Evolutionary conservation across 2,329 filamentous ascomycete species (phyloP).

Genomic region (Colletotrichum euphorbiae): DNA sequence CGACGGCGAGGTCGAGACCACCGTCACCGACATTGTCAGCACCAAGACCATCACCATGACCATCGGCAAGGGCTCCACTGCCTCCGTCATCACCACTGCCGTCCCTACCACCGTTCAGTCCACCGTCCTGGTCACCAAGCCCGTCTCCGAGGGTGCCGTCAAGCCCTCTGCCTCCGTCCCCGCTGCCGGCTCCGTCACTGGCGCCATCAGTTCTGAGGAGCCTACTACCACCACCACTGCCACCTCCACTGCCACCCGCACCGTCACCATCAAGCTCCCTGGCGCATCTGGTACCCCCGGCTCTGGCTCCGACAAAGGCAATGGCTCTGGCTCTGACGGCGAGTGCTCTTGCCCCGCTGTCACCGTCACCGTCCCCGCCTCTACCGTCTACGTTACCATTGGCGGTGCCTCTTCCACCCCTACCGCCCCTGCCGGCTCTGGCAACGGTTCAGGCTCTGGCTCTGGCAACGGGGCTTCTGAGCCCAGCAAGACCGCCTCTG

Average conservation of each 20-base stretch:
- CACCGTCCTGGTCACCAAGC: conserved; percentile 48
- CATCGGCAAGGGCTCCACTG: conserved; percentile 47
- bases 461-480: conserved; percentile 28
- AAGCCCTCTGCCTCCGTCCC: conserved; percentile 9
- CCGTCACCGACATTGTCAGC: conserved; percentile 46
- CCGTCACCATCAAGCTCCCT: conserved; percentile 48
- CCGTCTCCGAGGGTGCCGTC: conserved; percentile 9
- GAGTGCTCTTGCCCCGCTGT: conserved; percentile 40
- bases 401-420: conserved; percentile 31
- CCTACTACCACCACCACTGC: conserved; percentile 53
- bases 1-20: conserved; percentile 38
- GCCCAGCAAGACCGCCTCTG: conserved; percentile 40
- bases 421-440: conserved; percentile 20
- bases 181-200: conserved; percentile 33
- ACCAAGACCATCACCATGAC: conserved; percentile 51
- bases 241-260: conserved; percentile 51
- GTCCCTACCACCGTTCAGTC: conserved; percentile 56
- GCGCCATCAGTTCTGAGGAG: conserved; percentile 41
- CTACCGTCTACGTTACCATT: conserved; percentile 46
- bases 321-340: conserved; percentile 24
- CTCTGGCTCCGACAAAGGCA: conserved; percentile 24
- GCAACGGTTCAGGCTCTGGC: conserved; percentile 34
- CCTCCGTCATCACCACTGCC: conserved; percentile 55
- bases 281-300: conserved; percentile 18
- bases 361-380: conserved; percentile 44